Conservation (phyloP, 2,329 filamentous ascomycete genomes). For the Stemphylium vesicarium region DNA sequence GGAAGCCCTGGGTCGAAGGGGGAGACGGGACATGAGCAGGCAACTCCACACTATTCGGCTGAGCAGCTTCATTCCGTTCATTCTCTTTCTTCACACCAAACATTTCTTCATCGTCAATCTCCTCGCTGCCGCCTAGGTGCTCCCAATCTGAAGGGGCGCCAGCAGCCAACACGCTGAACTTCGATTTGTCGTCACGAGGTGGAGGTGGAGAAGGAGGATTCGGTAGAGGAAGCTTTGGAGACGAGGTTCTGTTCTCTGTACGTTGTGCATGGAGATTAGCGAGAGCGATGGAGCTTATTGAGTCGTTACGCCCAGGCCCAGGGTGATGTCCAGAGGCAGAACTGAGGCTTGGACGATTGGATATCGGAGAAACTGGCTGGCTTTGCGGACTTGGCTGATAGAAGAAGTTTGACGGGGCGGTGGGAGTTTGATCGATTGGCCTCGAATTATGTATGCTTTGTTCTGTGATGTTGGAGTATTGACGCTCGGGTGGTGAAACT, state of each 20-base stretch:
- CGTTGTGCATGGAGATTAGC: slow-evolving; percentile 37
- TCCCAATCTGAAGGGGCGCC: slow-evolving; percentile 50
- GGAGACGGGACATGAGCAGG: slow-evolving; percentile 34
- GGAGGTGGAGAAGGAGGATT: slow-evolving; percentile 33
- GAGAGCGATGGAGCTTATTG: slow-evolving; percentile 43
- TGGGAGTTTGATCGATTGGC: slow-evolving; percentile 32
- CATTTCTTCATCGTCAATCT: slow-evolving; percentile 46
- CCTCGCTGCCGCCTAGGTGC: slow-evolving; percentile 40
- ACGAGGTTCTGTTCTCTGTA: slow-evolving; percentile 28
- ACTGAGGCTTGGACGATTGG: slow-evolving; percentile 35
- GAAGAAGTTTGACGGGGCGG: slow-evolving; percentile 33
- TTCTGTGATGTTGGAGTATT: slow-evolving; percentile 22
- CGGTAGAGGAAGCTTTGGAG: slow-evolving; percentile 30
- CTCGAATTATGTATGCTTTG: slow-evolving; percentile 38
- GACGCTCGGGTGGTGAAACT: slow-evolving; percentile 21
- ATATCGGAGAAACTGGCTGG: slow-evolving; percentile 44
- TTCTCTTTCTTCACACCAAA: slow-evolving; percentile 37
- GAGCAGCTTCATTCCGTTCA: slow-evolving; percentile 18
- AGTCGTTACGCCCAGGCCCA: slow-evolving; percentile 33
- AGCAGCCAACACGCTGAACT: slow-evolving; percentile 41
- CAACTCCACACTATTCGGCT: slow-evolving; percentile 39
- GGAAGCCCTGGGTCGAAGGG: slow-evolving; percentile 38
- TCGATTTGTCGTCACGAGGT: slow-evolving; percentile 36
- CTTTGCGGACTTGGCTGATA: slow-evolving; percentile 37
- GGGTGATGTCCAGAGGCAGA: slow-evolving; percentile 24